Evolutionary conservation across 1,139 yeast species (phyloP).

Genomic region (Magnusiomyces tetraspermus): DNA sequence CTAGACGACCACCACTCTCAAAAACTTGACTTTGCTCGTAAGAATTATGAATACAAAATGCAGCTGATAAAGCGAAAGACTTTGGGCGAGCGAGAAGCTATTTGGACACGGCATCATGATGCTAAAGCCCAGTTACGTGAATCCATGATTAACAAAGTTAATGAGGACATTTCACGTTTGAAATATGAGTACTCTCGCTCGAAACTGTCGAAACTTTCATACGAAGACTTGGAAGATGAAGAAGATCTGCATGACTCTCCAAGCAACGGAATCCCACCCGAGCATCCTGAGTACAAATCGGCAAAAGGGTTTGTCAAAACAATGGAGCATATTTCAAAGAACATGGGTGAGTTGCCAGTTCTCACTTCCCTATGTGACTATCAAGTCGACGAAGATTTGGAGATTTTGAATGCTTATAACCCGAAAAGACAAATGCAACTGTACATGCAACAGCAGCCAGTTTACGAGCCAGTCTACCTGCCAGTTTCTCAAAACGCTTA

Average conservation of each 20-base stretch:
- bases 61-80: neutral
- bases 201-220: neutral
- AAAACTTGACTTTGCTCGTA: neutral
- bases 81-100: neutral
- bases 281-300: neutral
- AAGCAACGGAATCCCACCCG: no score
- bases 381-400: neutral
- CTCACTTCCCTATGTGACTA: neutral
- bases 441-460: neutral
- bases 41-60: neutral
- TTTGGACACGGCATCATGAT: neutral
- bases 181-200: conserved; percentile 2
- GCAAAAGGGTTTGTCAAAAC: neutral
- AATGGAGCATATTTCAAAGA: neutral
- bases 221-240: neutral
- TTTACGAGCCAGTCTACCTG: neutral
- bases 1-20: neutral
- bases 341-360: neutral
- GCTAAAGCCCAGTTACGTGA: neutral
- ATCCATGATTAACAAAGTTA: neutral
- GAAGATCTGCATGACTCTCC: no score
- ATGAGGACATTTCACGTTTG: neutral
- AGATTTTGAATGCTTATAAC: neutral
- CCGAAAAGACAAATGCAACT: neutral
- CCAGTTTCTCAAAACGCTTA: no score